Evolutionary conservation across 139 green algal genomes (phyloP), one percentile per base, ranked within the genome.

Genomic region (Chlorella sp.): DNA sequence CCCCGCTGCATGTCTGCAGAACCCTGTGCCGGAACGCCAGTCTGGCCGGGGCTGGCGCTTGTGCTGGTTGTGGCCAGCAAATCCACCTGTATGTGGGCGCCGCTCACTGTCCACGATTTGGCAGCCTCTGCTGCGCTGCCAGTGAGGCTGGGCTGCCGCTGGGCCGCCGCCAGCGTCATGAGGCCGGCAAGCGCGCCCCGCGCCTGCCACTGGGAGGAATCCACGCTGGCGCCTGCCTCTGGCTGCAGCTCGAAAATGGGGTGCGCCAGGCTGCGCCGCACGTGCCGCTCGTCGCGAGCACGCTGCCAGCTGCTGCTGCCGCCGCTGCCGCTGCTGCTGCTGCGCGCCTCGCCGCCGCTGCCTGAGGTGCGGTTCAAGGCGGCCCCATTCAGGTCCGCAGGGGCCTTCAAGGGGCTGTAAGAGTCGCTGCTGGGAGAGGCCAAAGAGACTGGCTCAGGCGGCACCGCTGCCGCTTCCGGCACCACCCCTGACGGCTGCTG

Each of bases 161-260:
- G 79, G 12, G 79, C 53, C 0, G 40, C 53, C 28, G 64, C 30
- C 26, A 68, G 42, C 14, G 79, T 48, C 14, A 24, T 15, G 15
- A 85, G 79, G 19, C 79, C 79, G 21, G 79, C 48, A 22, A 68
- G 11, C n/a, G 53, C 18, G 21, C 80, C 40, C 16, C 53, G 26
- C 53, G 18, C 81, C 81, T 39, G 57, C 64, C 64, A 28, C 79
- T 32, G 79, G 12, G 22, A 34, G 18, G 53, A 9, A 15, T 57
- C n/a, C 82, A 37, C 57, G 15, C 11, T 24, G n/a, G 1, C 19
- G 21, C 15, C 34, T 9, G 64, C 84, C n/a, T 21, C 39, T 0
- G 64, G 60, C 84, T 80, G 84, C 84, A 88, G 64, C 24, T 66
- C 84, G 24, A 81, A 88, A 4, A 88, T 88, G 84, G 84, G 84